A percentile compares a stretch with the other conserved stretches of the same genome.
phyloP scores from a whole-genome alignment of 2,329 filamentous ascomycete species.

The Hypoxylon sp. region DNA sequence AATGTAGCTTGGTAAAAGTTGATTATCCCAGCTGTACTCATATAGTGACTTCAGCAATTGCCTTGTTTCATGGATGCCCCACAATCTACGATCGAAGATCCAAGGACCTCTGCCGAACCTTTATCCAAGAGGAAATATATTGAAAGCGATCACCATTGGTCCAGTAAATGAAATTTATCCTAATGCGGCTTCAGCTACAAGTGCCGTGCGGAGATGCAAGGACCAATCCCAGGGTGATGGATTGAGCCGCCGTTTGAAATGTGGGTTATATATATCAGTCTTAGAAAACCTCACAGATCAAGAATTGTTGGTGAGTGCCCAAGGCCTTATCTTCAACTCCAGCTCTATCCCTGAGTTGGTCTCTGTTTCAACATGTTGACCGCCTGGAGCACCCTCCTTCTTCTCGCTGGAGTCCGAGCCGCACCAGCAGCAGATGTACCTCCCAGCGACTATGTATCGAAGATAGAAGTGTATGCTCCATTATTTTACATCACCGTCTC shows the following conservation, averaged over 20 bases:
- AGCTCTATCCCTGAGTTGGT: slow-evolving; percentile 32
- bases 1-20: neutral
- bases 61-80: neutral
- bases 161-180: slow-evolving; percentile 47
- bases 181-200: slow-evolving; percentile 45
- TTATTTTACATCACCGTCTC: neutral
- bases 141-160: slow-evolving; percentile 44
- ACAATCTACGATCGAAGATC: slow-evolving; percentile 10
- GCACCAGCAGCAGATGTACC: slow-evolving; percentile 39
- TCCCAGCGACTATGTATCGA: slow-evolving; percentile 37
- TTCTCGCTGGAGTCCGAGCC: slow-evolving; percentile 46
- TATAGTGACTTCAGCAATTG: slow-evolving; percentile 7
- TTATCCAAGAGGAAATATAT: slow-evolving; percentile 46
- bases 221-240: slow-evolving; percentile 42
- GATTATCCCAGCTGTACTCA: neutral
- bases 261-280: slow-evolving; percentile 48
- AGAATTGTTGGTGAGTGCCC: slow-evolving; percentile 12
- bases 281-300: slow-evolving; percentile 29
- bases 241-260: slow-evolving; percentile 50
- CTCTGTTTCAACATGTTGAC: slow-evolving; percentile 46
- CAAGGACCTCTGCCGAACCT: slow-evolving; percentile 34
- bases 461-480: slow-evolving; percentile 47
- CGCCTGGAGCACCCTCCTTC: slow-evolving; percentile 45
- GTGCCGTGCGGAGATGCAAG: slow-evolving; percentile 51
- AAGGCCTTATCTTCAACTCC: slow-evolving; percentile 32